Percentiles rank a stretch among this genome's conserved stretches.
phyloP scores from a whole-genome alignment of 441 rosid species.

The Pelargonium citronellum region DNA sequence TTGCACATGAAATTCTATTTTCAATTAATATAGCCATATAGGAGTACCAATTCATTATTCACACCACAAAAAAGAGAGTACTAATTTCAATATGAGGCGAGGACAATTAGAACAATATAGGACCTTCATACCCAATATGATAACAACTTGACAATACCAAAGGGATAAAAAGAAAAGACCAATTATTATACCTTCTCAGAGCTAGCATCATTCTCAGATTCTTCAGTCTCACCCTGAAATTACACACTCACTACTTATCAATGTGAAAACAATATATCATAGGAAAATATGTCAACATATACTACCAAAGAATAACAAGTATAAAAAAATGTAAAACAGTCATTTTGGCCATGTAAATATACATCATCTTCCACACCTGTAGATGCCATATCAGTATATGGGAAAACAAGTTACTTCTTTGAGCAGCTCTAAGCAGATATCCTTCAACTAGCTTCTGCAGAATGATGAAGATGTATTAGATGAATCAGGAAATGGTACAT shows the following conservation, averaged over 20 bases:
- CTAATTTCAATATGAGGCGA: too few relatives aligned
- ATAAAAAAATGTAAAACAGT: not conserved
- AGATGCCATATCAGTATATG: constrained; percentile 96
- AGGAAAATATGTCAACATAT: constrained; percentile 13
- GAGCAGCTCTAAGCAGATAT: constrained; percentile 92
- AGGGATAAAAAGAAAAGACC: constrained; percentile 9
- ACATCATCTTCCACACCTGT: constrained; percentile 49
- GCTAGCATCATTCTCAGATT: constrained; percentile 57
- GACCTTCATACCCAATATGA: not conserved
- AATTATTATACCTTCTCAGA: constrained; percentile 49
- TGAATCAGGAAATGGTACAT: not conserved
- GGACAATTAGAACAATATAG: too few relatives aligned
- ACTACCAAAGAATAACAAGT: constrained; percentile 1
- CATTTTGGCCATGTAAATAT: constrained; percentile 1
- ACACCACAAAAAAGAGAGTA: too few relatives aligned
- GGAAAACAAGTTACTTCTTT: constrained; percentile 86
- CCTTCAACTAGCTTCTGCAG: constrained; percentile 91
- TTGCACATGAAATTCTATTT: too few relatives aligned
- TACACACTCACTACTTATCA: constrained; percentile 19
- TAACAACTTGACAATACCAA: constrained; percentile 4
- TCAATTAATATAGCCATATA: too few relatives aligned
- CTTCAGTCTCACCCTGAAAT: constrained; percentile 81
- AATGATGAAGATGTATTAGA: constrained; percentile 13
- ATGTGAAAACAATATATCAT: not conserved
- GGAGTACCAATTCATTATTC: too few relatives aligned